These are phyloP conservation scores for Plectosphaerella sp. DNA, from an alignment of 2,329 filamentous ascomycete genomes.

Conservation along the genomic window DNA sequence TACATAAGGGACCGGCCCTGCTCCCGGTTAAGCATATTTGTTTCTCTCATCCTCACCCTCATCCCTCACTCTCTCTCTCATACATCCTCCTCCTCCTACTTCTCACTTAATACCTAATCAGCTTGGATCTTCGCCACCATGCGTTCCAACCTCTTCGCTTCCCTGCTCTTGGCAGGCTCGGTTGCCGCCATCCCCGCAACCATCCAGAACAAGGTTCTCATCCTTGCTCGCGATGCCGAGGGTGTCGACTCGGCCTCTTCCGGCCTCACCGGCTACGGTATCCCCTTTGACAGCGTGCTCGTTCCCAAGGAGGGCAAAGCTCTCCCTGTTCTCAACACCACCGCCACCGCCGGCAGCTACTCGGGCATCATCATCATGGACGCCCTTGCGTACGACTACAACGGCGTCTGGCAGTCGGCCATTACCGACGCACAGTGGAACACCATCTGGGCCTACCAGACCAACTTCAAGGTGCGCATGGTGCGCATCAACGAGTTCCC, in stretches of 20 bases:
- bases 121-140: neutral
- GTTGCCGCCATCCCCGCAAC: slow-evolving; percentile 1
- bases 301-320: slow-evolving; percentile 47
- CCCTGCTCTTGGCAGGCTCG: slow-evolving; percentile 6
- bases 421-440: slow-evolving; percentile 53
- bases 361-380: slow-evolving; percentile 53
- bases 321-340: slow-evolving; percentile 48
- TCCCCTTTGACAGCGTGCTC: slow-evolving; percentile 49
- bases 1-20: too few relatives aligned
- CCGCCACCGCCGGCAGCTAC: slow-evolving; percentile 46
- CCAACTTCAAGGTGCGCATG: slow-evolving; percentile 54
- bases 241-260: slow-evolving; percentile 41
- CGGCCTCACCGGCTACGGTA: slow-evolving; percentile 57
- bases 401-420: slow-evolving; percentile 41
- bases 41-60: too few relatives aligned
- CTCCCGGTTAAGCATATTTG: too few relatives aligned
- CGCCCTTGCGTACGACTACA: slow-evolving; percentile 51
- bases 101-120: too few relatives aligned
- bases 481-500: slow-evolving; percentile 56
- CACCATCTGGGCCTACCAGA: slow-evolving; percentile 52
- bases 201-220: slow-evolving; percentile 31
- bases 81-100: too few relatives aligned
- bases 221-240: slow-evolving; percentile 46
- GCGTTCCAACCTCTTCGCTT: slow-evolving; percentile 7
- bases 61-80: too few relatives aligned